Base-by-base conservation (phyloP, 495 filamentous ascomycete species). In the Saxispiralis lemnorum region DNA sequence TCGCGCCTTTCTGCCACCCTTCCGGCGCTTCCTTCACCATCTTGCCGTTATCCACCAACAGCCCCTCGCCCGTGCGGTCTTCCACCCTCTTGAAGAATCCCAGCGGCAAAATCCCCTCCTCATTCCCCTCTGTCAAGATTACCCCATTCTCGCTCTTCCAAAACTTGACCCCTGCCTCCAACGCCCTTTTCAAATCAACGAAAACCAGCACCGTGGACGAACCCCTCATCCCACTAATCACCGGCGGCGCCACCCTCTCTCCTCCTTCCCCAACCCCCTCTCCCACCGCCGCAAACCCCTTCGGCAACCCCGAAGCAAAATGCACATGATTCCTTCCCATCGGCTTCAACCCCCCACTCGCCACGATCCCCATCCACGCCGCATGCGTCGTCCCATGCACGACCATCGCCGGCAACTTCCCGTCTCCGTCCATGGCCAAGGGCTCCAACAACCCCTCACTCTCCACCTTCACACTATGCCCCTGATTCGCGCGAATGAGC, bases 401-500 rank as follows among this genome's bases (percentile, higher is more conserved):
- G 1, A 83, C 81, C 0, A 66, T 61, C 0, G 60, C 61, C 0
- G 85, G 83, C 6, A 85, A 49, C 42, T 73, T 68, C 2, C 49
- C 54, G n/a, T n/a, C 5, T 28, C 24, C 24, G 1, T 54, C 54
- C 17, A 60, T 58, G 16, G 62, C 78, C 50, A 95, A 59, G 11
- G 76, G 75, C 14, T 66, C 71, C 12, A 89, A 75, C 13, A 92
- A 68, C 0, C 69, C 67, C 18, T 76, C 73, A 20, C 72, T 71
- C 17, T 79, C 75, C 35, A 97, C 62, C 38, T 65, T 67, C 58
- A 86, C 73, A 52, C 66, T 72, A 64, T 95, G 89, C 38, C 89
- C 89, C 64, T 97, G 89, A 48, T 83, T 89, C 1, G 89, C 89
- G 55, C 89, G 86, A 65, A 97, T 93, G 12, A 93, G 65, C 66